Base-by-base conservation (phyloP, 768 basidiomycete species). In the Pulveroboletus sp. region DNA sequence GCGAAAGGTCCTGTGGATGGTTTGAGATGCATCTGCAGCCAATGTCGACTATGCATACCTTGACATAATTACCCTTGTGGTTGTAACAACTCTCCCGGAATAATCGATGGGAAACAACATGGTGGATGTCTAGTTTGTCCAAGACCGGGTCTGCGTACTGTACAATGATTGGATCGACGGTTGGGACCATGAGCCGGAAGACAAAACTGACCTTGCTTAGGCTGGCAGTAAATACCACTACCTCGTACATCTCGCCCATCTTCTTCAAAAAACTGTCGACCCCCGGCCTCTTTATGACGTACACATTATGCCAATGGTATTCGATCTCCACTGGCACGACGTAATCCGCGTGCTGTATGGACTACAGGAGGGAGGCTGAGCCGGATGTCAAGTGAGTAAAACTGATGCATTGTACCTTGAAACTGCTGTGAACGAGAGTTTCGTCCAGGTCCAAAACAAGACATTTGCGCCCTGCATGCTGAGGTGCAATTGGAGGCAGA, bases 51-150 rank as follows among this genome's bases (percentile, higher is more conserved):
- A 8, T 17, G 56, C 76, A 37, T 51, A 93, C 94, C 83, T 99
- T 99, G 71, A 99, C 95, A 68, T 98, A 99, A 73, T 95, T 98
- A 38, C 95, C 95, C 70, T 89, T 89, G 73, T 98, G 96, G 66
- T 96, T 98, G 68, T 97, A 98, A 70, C 96, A 99, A 64, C 91
- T 95, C 71, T 99, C 96, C 52, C 96, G 76, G 82, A 97, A 99
- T 44, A 99, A 71, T 53, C 96, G 81, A 69, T 99, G 95, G 30
- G 89, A 75, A 37, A 99, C 94, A 9, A 94, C 95, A 55, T 82
- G 86, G 69, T 94, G 86, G 26, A 86, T 77, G 64, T 99, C 96
- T 40, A 99, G 80, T 64, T 95, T 96, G 76, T 99, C 96, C 47
- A 99, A 76, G 12, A 99, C 96, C 3, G 96, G 96, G 64, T 99